Base-by-base conservation (phyloP, 805 yeast genomes). In the Starmera amethionina region DNA sequence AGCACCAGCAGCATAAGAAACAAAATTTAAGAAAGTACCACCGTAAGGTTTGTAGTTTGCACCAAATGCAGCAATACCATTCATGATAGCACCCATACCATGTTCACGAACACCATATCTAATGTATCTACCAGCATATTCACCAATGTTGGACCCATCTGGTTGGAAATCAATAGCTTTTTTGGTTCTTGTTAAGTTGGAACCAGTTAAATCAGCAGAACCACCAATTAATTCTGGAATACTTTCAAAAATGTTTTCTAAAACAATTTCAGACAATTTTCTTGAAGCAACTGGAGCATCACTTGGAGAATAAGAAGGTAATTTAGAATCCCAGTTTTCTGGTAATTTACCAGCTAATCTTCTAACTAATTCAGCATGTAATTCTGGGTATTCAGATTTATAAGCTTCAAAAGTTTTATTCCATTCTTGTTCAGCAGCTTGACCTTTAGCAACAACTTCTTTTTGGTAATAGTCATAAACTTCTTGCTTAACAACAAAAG, bases 81-180 rank as follows among this genome's bases (percentile, higher is more conserved):
- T 90, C 79, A 89, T 75, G 64, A 89, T 83, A 50, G 97, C 96
- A 70, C 96, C 96, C 97, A 90, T 88, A 65, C 86, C 97, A 69
- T 93, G 97, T 75, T 90, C 98, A 70, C 98, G 83, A 50, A 90
- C 96, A 80, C 98, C 98, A 65, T 82, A 90, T 72, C 97, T 82
- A 67, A 90, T 73, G 73, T 90, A 90, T 63, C 96, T 82, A 62
- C 98, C 98, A 43, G 78, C 48, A 73, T 82, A 89, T 59, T 78
- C 78, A 66, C 97, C 97, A 51, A 86, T 69, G 37, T 79, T 79
- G 44, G 87, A 67, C 42, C 77, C 58, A 41, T 87, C 85, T 41
- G 93, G 85, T 76, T 93, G 96, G 89, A 89, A 90, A 67, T 89
- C 96, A 50, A 75, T 76, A 46, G 94, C 86, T 47, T 69, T 80